These are phyloP conservation scores for Daldinia bambusicola DNA, from an alignment of 495 filamentous ascomycete species.

Conservation along the genomic window DNA sequence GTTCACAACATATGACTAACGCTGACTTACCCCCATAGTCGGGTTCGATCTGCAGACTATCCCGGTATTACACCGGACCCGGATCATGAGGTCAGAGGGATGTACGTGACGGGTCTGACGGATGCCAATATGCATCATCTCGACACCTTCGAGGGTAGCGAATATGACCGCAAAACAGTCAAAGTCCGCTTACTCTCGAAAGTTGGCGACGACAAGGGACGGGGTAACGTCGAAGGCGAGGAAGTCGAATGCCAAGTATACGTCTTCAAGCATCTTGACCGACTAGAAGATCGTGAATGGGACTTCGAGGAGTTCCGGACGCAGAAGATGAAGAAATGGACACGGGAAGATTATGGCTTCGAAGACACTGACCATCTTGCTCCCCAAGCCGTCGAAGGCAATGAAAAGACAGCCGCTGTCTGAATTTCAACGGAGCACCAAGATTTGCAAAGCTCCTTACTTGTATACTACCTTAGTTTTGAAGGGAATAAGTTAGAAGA, in stretches of 20 bases:
- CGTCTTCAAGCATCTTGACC: constrained; percentile 65
- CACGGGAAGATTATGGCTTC: constrained; percentile 54
- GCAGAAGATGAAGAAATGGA: constrained; percentile 71
- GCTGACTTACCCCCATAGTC: constrained; percentile 25
- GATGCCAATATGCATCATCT: constrained; percentile 78
- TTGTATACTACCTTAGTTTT: not conserved
- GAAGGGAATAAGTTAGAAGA: constrained; percentile 19
- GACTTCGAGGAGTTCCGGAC: constrained; percentile 78
- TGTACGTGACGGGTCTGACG: constrained; percentile 80
- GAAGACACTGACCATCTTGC: constrained; percentile 46
- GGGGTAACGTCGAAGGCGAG: constrained; percentile 63
- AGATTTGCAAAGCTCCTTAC: not conserved
- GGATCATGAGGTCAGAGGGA: constrained; percentile 76
- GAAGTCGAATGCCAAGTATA: constrained; percentile 79
- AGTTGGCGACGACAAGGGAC: constrained; percentile 51
- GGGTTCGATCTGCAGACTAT: constrained; percentile 71
- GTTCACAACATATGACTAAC: not conserved
- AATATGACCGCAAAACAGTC: constrained; percentile 75
- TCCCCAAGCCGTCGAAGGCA: constrained; percentile 27
- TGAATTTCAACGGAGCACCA: constrained; percentile 28
- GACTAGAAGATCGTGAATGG: constrained; percentile 79
- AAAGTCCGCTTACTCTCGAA: constrained; percentile 64
- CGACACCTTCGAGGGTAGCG: constrained; percentile 82
- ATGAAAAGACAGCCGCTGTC: constrained; percentile 36
- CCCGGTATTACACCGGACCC: constrained; percentile 76